Percentiles rank a stretch among this genome's conserved stretches.
These are phyloP conservation scores for Fusarium sp. DNA, from an alignment of 2,329 filamentous ascomycete genomes.

Conservation along the genomic window DNA sequence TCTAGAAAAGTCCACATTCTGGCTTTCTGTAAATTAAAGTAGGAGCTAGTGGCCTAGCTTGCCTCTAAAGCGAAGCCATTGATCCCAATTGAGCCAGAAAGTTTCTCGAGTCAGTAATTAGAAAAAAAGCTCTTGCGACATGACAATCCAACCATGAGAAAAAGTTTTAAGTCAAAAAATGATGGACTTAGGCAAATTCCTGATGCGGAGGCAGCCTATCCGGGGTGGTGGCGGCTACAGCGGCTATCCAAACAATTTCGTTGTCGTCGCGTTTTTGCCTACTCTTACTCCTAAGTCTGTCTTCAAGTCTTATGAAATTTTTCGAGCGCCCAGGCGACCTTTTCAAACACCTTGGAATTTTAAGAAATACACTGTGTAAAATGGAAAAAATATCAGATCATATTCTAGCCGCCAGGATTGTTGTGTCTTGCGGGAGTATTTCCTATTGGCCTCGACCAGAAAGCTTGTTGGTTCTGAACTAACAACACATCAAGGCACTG, in stretches of 20 bases:
- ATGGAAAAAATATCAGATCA: background rate
- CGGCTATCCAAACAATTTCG: background rate
- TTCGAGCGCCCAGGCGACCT: background rate
- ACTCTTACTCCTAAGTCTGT: background rate
- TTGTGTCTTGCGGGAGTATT: background rate
- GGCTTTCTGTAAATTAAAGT: background rate
- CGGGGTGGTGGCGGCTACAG: background rate
- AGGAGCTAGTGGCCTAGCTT: background rate
- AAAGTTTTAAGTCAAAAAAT: background rate
- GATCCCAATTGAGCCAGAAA: background rate
- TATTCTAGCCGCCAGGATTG: background rate
- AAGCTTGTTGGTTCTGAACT: background rate
- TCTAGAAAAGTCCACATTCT: background rate
- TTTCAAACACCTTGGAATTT: accelerated
- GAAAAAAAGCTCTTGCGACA: background rate
- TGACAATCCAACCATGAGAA: background rate
- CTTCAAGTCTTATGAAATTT: background rate
- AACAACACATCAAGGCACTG: background rate
- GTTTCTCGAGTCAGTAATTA: background rate
- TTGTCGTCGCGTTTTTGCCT: background rate
- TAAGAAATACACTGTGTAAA: too few species aligned
- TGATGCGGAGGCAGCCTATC: background rate
- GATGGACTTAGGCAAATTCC: too few species aligned
- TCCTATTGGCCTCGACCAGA: background rate
- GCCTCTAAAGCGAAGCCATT: background rate